A percentile compares a stretch with the other conserved stretches of the same genome.
Evolutionary conservation across 2,329 filamentous ascomycete genomes (phyloP).

Genomic region (Shiraia bambusicola): DNA sequence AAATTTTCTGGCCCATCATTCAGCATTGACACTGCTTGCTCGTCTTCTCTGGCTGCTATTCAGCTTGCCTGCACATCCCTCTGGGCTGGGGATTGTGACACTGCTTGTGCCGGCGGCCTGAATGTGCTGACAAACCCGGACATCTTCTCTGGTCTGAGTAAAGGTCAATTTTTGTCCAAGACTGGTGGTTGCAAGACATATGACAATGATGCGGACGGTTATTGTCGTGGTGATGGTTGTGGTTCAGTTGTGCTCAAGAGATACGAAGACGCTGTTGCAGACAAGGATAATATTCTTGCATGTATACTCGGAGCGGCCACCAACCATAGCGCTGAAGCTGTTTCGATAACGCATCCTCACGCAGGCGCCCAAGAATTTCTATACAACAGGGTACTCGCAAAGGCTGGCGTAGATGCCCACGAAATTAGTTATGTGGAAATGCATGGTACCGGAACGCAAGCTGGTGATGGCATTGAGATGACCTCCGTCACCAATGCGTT

Average conservation of each 20-base stretch:
- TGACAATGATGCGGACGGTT: constrained; percentile 77
- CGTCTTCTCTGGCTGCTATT: constrained; percentile 71
- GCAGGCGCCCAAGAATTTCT: constrained; percentile 72
- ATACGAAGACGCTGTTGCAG: constrained; percentile 73
- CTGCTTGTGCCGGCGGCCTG: constrained; percentile 75
- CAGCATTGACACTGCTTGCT: constrained; percentile 77
- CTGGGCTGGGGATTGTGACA: constrained; percentile 76
- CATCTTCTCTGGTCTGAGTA: constrained; percentile 73
- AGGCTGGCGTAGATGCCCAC: constrained; percentile 72
- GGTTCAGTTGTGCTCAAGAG: constrained; percentile 77
- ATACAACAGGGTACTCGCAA: constrained; percentile 68
- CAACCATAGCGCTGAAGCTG: constrained; percentile 78
- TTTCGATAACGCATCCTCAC: constrained; percentile 83
- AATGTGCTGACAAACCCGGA: constrained; percentile 80
- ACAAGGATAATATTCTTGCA: constrained; percentile 72
- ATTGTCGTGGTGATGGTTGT: constrained; percentile 77
- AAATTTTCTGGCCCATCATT: constrained; percentile 73
- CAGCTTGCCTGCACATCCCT: constrained; percentile 72
- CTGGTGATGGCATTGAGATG: constrained; percentile 82
- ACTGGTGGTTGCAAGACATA: constrained; percentile 78
- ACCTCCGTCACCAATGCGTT: constrained; percentile 69
- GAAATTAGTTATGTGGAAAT: constrained; percentile 85
- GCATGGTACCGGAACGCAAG: constrained; percentile 87
- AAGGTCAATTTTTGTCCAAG: constrained; percentile 76
- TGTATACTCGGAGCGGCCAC: constrained; percentile 74